Base-by-base conservation (phyloP, 2,329 filamentous ascomycete genomes). In the Cylindrodendrum hubeiense region DNA sequence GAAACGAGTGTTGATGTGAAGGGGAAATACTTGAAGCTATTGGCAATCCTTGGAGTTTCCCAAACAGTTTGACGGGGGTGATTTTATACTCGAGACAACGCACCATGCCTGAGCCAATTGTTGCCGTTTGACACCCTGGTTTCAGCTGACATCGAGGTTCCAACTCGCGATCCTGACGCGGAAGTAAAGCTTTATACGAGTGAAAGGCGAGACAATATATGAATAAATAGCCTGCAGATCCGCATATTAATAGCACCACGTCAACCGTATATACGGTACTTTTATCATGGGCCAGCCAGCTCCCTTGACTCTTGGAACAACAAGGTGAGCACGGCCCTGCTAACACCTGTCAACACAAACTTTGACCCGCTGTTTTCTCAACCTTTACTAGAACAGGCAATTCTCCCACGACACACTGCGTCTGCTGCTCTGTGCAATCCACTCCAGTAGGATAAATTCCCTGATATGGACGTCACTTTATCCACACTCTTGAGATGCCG, bases 351-450 rank as follows among this genome's bases (percentile, higher is more conserved):
- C 22, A 26, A 47, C 9, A 10, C n/a, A 21, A 33, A 15, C 10
- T 2, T 26, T 60, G 67, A 60, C 55, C 44, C 47, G 39, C 43
- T 34, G 37, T 26, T 26, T 33, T 44, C 33, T 41, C 46, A 24
- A 21, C 56, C 61, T 66, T 64, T 54, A 69, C 64, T 26, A 58
- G 71, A 70, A 22, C 19, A 71, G 69, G 67, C 60, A 71, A 63
- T 67, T 26, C 13, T n/a, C 58, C 53, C 49, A 39, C 61, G 63
- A 39, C 13, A 17, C 15, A 7, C 37, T 39, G 37, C 37, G 37
- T n/a, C 37, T 6, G n/a, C 5, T 30, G 53, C 58, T 19, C 9
- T 49, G 24, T 13, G 9, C 17, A 8, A 13, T 33, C n/a, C 28
- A 33, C 47, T 50, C 9, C n/a, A 4, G 26, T 17, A 26, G 22